Evolutionary conservation across 2,329 filamentous ascomycete species (phyloP).

Genomic region (Daldinia sp.): DNA sequence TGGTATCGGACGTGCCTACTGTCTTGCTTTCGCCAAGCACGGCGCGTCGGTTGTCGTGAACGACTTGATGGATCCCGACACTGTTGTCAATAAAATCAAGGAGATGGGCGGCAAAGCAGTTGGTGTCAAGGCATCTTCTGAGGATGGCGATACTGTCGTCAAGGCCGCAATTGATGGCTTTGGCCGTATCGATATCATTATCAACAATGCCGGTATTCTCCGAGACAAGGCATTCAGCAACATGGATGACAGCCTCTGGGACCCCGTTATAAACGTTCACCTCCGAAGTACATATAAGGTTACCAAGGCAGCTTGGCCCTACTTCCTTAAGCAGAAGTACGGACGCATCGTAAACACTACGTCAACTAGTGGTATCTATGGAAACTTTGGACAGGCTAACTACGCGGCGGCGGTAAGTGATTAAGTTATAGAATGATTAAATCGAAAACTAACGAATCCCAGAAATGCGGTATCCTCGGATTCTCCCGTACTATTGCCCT

Average conservation of each 20-base stretch:
- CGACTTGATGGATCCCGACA: conserved; percentile 91
- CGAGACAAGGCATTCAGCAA: conserved; percentile 98
- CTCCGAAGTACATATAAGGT: conserved; percentile 95
- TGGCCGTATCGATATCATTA: conserved; percentile 90
- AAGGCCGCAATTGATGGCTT: conserved; percentile 94
- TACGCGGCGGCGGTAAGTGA: conserved; percentile 83
- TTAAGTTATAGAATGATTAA: conserved; percentile 1
- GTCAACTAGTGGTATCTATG: conserved; percentile 96
- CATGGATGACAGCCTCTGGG: conserved; percentile 95
- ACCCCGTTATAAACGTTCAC: conserved; percentile 91
- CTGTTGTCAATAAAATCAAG: conserved; percentile 91
- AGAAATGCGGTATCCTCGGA: conserved; percentile 93
- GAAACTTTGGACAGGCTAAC: conserved; percentile 99
- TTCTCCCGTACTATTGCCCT: conserved; percentile 92
- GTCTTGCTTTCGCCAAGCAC: conserved; percentile 84
- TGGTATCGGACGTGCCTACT: conserved; percentile 91
- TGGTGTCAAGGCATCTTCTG: conserved; percentile 90
- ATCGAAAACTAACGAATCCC: conserved; percentile 33
- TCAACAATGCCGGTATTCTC: conserved; percentile 98
- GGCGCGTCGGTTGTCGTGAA: conserved; percentile 92
- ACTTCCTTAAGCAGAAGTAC: conserved; percentile 98
- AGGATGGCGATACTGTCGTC: conserved; percentile 90
- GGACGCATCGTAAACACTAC: conserved; percentile 97
- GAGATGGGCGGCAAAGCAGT: conserved; percentile 88
- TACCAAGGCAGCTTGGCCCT: conserved; percentile 96